Evolutionary conservation across 352 stramenopile species (phyloP).

Genomic region (Globisporangium echinulatum): DNA sequence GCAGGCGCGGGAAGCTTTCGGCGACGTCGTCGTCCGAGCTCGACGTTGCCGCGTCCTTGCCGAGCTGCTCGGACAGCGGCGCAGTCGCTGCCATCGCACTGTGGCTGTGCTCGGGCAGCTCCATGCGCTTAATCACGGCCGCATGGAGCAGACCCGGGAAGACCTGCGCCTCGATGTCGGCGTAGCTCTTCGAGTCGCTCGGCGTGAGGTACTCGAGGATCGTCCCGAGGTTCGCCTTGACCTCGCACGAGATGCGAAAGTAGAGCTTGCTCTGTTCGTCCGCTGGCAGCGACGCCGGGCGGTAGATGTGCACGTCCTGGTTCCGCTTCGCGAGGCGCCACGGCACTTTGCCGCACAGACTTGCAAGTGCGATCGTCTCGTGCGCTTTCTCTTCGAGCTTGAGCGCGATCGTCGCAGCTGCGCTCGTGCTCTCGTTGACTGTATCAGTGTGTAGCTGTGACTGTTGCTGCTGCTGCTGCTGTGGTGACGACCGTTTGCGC

Average conservation of each 20-base stretch:
- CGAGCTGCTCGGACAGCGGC: constrained; percentile 16
- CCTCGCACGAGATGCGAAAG: constrained; percentile 79
- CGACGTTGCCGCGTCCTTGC: constrained; percentile 29
- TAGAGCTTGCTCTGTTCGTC: constrained; percentile 62
- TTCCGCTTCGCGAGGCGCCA: constrained; percentile 72
- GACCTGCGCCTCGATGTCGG: constrained; percentile 75
- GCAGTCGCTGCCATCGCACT: neutral
- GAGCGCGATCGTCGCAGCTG: constrained; percentile 38
- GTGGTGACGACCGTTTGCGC: constrained; percentile 1
- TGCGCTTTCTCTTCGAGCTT: constrained; percentile 73
- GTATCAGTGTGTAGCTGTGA: neutral
- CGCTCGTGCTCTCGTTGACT: constrained; percentile 19
- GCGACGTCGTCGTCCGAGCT: constrained; percentile 32
- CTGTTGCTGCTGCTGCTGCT: neutral
- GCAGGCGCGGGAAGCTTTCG: constrained; percentile 55
- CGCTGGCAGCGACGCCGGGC: constrained; percentile 29
- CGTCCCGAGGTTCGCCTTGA: constrained; percentile 68
- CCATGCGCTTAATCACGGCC: constrained; percentile 75
- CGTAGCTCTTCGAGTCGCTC: constrained; percentile 63
- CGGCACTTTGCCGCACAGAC: constrained; percentile 44
- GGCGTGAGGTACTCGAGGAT: constrained; percentile 81
- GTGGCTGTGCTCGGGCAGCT: constrained; percentile 29
- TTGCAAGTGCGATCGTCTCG: constrained; percentile 53
- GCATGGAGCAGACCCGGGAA: constrained; percentile 76
- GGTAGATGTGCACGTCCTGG: constrained; percentile 79